Evolutionary conservation across 345 rosid genomes (phyloP).

Genomic region (Kernera saxatilis): DNA sequence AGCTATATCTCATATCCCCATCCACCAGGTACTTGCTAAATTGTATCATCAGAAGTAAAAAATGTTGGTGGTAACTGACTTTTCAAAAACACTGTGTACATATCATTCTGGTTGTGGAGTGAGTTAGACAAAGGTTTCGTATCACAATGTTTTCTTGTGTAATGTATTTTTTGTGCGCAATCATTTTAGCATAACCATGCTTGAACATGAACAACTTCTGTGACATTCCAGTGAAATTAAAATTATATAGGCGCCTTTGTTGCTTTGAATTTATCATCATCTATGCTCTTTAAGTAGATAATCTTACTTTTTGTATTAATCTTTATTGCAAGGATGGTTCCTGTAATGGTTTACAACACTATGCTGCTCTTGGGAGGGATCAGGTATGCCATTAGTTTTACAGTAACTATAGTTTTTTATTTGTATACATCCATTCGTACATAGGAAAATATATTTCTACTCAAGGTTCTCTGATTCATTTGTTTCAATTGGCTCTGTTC

Average conservation of each 20-base stretch:
- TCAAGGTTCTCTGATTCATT: slow-evolving; percentile 12
- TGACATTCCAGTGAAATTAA: background rate
- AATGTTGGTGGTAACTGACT: background rate
- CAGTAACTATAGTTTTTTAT: background rate
- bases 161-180: background rate
- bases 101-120: background rate
- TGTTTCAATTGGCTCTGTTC: slow-evolving; percentile 24
- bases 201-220: slow-evolving; percentile 4
- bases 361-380: slow-evolving; percentile 99
- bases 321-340: slow-evolving; percentile 80
- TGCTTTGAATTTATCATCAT: slow-evolving; percentile 7
- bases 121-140: background rate
- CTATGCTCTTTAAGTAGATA: background rate
- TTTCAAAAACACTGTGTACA: background rate
- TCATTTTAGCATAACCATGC: slow-evolving; percentile 1
- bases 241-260: background rate
- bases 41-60: background rate
- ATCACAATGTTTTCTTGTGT: background rate
- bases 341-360: slow-evolving; percentile 99
- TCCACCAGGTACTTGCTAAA: slow-evolving; percentile 70
- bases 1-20: slow-evolving; percentile 69
- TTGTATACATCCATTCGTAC: background rate
- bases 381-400: slow-evolving; percentile 50
- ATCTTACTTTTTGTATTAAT: slow-evolving; percentile 25
- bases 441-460: background rate